These are phyloP conservation scores for Saccharum hybrid DNA, from an alignment of 202 grass and related monocot species.

Conservation along the genomic window DNA sequence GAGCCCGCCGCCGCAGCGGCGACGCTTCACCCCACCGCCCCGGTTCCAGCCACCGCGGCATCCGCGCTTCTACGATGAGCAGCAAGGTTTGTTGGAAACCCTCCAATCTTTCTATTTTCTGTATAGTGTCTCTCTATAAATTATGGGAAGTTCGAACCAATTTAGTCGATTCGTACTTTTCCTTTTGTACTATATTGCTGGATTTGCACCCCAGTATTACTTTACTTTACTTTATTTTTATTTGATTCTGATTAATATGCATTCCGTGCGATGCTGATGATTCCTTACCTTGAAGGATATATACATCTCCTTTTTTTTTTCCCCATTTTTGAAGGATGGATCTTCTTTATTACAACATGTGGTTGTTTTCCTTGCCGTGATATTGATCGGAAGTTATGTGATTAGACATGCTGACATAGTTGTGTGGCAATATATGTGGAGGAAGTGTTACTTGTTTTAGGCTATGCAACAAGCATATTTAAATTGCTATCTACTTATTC, in stretches of 20 bases:
- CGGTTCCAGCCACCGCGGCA: slow-evolving; percentile 52
- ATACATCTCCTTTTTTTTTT: background rate
- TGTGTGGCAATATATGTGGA: background rate
- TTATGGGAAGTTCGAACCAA: background rate
- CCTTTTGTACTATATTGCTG: slow-evolving; percentile 3
- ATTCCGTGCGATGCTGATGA: background rate
- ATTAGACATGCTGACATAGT: background rate
- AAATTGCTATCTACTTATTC: background rate
- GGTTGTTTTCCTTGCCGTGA: background rate
- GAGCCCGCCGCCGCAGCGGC: slow-evolving; percentile 47
- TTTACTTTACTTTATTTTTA: background rate
- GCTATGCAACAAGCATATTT: background rate
- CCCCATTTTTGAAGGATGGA: background rate
- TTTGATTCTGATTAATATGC: background rate
- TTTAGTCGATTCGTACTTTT: background rate
- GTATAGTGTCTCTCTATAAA: background rate
- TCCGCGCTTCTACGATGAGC: slow-evolving; percentile 48
- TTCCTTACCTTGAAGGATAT: background rate
- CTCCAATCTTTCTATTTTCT: slow-evolving; percentile 5
- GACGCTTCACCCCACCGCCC: slow-evolving; percentile 44
- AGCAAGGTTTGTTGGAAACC: slow-evolving; percentile 58
- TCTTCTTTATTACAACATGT: background rate
- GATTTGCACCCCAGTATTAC: background rate
- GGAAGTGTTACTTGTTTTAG: background rate
- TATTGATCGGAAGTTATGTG: background rate